These are phyloP conservation scores for Neurospora terricola DNA, from an alignment of 495 filamentous ascomycete species.

Conservation along the genomic window DNA sequence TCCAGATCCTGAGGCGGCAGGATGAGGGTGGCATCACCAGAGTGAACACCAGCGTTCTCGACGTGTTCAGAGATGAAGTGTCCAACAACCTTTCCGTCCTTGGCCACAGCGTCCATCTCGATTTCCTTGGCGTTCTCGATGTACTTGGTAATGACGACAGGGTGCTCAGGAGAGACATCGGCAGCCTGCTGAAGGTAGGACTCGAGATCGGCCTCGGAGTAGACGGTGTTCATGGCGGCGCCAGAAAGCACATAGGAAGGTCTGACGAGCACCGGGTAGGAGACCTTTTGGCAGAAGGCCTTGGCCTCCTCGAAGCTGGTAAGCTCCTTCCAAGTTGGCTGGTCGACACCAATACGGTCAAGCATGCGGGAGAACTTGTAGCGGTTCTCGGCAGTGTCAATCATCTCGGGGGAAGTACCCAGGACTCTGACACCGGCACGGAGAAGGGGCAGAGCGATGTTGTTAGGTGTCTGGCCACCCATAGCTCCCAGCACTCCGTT, in stretches of 20 bases:
- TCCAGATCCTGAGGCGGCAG: conserved; percentile 91
- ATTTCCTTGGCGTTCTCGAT: conserved; percentile 97
- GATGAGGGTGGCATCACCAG: conserved; percentile 89
- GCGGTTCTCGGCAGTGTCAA: conserved; percentile 92
- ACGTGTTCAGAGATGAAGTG: conserved; percentile 96
- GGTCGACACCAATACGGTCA: conserved; percentile 90
- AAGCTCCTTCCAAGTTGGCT: conserved; percentile 96
- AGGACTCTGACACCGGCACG: conserved; percentile 85
- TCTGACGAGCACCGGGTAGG: conserved; percentile 87
- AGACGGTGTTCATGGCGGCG: conserved; percentile 96
- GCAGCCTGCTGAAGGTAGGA: conserved; percentile 80
- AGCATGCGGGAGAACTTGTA: conserved; percentile 98
- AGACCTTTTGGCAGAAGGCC: conserved; percentile 71
- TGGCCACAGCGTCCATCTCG: conserved; percentile 91
- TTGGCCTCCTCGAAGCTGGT: conserved; percentile 82
- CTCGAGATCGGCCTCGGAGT: conserved; percentile 75
- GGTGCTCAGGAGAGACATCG: conserved; percentile 90
- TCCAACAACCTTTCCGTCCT: conserved; percentile 73
- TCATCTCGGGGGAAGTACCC: conserved; percentile 97
- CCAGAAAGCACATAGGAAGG: conserved; percentile 95
- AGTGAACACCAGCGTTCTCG: conserved; percentile 94
- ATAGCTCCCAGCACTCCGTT: conserved; percentile 93
- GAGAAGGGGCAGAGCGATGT: conserved; percentile 84
- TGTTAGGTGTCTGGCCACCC: conserved; percentile 97
- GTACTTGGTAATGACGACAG: conserved; percentile 97